Evolutionary conservation across 2,329 filamentous ascomycete species (phyloP).

Genomic region (Trichoderma sp.): DNA sequence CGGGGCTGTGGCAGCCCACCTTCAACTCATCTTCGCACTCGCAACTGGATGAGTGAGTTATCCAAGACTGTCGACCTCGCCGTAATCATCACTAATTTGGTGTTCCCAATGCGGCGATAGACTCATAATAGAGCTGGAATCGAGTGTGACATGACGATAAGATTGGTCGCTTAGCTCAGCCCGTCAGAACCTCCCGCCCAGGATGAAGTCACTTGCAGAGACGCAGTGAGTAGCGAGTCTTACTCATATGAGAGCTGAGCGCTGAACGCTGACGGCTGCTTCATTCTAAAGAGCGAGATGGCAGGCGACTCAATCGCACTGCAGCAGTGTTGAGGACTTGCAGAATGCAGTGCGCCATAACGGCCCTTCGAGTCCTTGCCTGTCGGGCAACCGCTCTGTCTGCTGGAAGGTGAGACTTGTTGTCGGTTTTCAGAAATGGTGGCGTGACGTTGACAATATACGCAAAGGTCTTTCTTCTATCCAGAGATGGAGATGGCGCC

Average conservation of each 20-base stretch:
- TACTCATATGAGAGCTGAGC: neutral
- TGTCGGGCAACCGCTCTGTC: slow-evolving; percentile 77
- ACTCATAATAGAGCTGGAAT: neutral
- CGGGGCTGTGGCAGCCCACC: slow-evolving; percentile 15
- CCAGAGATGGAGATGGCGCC: slow-evolving; percentile 61
- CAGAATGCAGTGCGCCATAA: slow-evolving; percentile 66
- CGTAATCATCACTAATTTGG: neutral
- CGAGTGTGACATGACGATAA: slow-evolving; percentile 1
- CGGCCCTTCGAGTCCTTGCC: slow-evolving; percentile 64
- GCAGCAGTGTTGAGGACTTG: slow-evolving; percentile 62
- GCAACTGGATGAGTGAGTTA: neutral
- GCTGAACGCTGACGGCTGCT: slow-evolving; percentile 5
- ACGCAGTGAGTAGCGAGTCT: slow-evolving; percentile 40
- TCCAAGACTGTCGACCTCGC: neutral
- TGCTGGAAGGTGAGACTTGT: slow-evolving; percentile 77
- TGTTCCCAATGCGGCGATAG: neutral
- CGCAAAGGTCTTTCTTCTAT: slow-evolving; percentile 75
- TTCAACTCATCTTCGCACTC: neutral
- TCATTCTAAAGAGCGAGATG: slow-evolving; percentile 62
- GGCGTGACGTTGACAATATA: slow-evolving; percentile 9
- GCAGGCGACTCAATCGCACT: slow-evolving; percentile 64
- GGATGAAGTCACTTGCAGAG: slow-evolving; percentile 47
- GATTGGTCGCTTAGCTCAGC: slow-evolving; percentile 5
- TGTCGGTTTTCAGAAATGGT: neutral
- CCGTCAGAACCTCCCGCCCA: slow-evolving; percentile 20